phyloP scores from a whole-genome alignment of 495 filamentous ascomycete species.

The Podospora pseudopauciseta region DNA sequence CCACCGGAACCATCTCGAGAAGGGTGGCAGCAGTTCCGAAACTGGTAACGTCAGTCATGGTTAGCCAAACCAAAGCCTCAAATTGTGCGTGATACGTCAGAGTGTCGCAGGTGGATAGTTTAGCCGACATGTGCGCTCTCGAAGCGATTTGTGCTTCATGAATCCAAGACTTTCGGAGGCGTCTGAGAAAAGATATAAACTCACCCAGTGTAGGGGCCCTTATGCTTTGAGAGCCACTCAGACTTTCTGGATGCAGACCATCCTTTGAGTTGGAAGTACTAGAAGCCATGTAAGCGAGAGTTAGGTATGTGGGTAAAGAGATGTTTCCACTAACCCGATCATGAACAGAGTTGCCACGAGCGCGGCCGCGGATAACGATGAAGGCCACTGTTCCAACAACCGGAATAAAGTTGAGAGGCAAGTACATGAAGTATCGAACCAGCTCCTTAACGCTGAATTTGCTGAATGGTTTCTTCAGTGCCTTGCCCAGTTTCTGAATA shows the following conservation, averaged over 20 bases:
- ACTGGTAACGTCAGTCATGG: slow-evolving; percentile 41
- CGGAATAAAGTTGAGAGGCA: slow-evolving; percentile 92
- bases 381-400: slow-evolving; percentile 81
- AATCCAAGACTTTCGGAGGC: not conserved
- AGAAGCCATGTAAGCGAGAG: slow-evolving; percentile 3
- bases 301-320: not conserved
- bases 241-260: slow-evolving; percentile 61
- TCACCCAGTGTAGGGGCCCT: slow-evolving; percentile 71
- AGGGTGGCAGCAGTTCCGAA: slow-evolving; percentile 74
- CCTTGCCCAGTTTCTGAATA: slow-evolving; percentile 68
- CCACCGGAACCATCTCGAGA: slow-evolving; percentile 80
- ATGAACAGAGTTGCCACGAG: slow-evolving; percentile 34
- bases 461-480: slow-evolving; percentile 64
- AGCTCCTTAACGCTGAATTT: slow-evolving; percentile 62
- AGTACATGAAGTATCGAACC: slow-evolving; percentile 67
- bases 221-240: slow-evolving; percentile 60
- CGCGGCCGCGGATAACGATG: slow-evolving; percentile 65
- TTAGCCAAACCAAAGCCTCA: slow-evolving; percentile 15
- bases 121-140: slow-evolving; percentile 2
- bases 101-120: not conserved
- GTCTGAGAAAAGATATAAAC: slow-evolving; percentile 28
- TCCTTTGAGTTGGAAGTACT: slow-evolving; percentile 87
- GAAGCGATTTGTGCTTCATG: not conserved
- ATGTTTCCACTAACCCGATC: slow-evolving; percentile 27
- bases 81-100: slow-evolving; percentile 10